Base-by-base conservation (phyloP, 768 basidiomycete genomes). In the Russula brevipes region DNA sequence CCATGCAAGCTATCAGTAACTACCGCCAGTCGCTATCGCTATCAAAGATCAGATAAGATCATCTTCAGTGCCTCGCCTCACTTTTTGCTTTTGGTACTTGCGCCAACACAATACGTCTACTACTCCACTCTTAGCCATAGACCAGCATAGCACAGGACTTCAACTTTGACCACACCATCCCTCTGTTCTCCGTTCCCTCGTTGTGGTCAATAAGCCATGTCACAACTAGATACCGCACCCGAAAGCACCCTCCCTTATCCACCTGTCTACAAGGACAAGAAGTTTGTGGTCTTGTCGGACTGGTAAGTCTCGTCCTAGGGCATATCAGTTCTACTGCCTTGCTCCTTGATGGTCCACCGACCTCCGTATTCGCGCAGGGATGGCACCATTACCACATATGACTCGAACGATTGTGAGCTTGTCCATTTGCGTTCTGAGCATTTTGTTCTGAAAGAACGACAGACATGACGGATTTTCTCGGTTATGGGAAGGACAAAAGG, bases 381-480 rank as follows among this genome's bases (percentile, higher is more conserved):
- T 77, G 90, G 90, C 69, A 98, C 94, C 14, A 96, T 98, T 76
- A 96, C 94, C 3, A 93, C 83, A 45, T 84, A 82, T 70, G 94
- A 98, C 72, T 93, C 91, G 7, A 98, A 98, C 73, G 94, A 97
- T 70, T 94, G 89, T 93, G 72, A 65, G 85, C 69, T 12, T 12
- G 36, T 38, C 36, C 38, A 54, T 42, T 44, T 56, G 12, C 17
- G 16, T 9, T 36, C 6, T 12, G 4, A 39, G 11, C 19, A 30
- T 19, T 49, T 16, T 17, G 3, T 31, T 33, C 36, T 24, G 59
- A 33, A 41, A 12, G 19, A 45, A 35, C n/a, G 17, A 51, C 69
- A 94, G 92, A 86, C 73, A 72, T 96, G 78, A 94, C 94, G 41
- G 96, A 98, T 74, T 86, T 89, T 72, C 82, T 91, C 61, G 96